Evolutionary conservation across 192 early-diverging fungal genomes (phyloP), one percentile per base, ranked within the genome.

Genomic region (Backusella sp.): DNA sequence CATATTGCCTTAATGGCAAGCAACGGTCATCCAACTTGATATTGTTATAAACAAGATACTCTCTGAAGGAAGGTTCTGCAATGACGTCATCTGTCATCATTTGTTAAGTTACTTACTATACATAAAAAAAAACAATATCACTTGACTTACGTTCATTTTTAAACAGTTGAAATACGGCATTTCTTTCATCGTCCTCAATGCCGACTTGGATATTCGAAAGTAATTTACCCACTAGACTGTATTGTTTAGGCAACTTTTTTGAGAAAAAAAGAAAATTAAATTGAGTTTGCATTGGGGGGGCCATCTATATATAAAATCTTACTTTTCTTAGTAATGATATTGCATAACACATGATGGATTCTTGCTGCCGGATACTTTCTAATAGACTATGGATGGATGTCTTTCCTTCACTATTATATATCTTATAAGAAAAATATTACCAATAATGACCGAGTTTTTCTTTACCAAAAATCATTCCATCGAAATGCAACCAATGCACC

Each of bases 171-270:
- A 87, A 90, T 15, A 91, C 87, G 26, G 81, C 73, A 36, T 85
- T 81, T 19, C 90, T 79, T 62, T 92, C 91, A 36, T 73, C 66
- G 5, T 85, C 86, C 52, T 87, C 86, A 23, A 88, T 82, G 4
- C 68, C 30, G 5, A 84, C 76, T 37, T 90, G 85, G 11, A 79
- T 42, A 17, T 67, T 67, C 6, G 77, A 77, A 39, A 93, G 23
- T 39, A 93, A 70, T 30, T 84, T 76, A 35, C 88, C 84, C 6
- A 93, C 89, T 4, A 91, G 71, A 6, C 78, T 70, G 62, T 87
- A 83, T 70, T 92, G 92, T 39, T 78, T 81, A 26, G 92, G 92
- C 39, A 92, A 83, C 89, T 88, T 74, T 21, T 21, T n/a, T n/a
- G n/a, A n/a, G n/a, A n/a, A 68, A n/a, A 23, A 56, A 0, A 56